Percentiles rank a stretch among this genome's conserved stretches.
Evolutionary conservation across 768 basidiomycete species (phyloP).

Genomic region (Boletus edulis): DNA sequence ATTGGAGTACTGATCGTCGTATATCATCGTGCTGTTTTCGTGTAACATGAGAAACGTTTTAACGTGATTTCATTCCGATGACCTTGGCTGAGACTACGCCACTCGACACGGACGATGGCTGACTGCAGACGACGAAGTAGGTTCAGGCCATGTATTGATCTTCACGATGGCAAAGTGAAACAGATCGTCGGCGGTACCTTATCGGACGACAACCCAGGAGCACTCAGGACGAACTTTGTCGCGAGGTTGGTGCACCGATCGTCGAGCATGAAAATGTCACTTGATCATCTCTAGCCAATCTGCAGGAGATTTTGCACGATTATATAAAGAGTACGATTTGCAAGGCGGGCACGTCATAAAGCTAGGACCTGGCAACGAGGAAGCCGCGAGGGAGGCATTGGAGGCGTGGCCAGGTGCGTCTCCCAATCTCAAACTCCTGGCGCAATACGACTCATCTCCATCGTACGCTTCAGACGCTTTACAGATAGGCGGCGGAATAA

Average conservation of each 20-base stretch:
- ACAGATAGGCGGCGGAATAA: conserved; percentile 95
- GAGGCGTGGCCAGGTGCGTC: conserved; percentile 73
- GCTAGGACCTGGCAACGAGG: conserved; percentile 86
- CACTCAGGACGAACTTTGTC: conserved; percentile 86
- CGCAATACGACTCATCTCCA: background rate
- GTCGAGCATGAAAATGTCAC: background rate
- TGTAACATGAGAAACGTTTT: conserved; percentile 1
- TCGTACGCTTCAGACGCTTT: conserved; percentile 53
- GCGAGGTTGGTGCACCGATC: conserved; percentile 54
- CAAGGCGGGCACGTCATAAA: conserved; percentile 95
- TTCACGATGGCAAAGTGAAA: conserved; percentile 94
- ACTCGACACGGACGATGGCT: conserved; percentile 14
- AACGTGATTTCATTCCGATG: background rate
- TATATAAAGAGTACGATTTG: conserved; percentile 70
- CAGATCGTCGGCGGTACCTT: conserved; percentile 97
- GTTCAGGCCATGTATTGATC: conserved; percentile 95
- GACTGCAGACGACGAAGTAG: conserved; percentile 35
- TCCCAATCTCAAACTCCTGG: conserved; percentile 2
- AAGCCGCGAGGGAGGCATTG: conserved; percentile 83
- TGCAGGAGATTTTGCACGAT: conserved; percentile 71
- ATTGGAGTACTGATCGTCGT: conserved; percentile 57
- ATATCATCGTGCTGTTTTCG: conserved; percentile 8
- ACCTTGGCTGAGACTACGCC: background rate
- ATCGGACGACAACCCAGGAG: conserved; percentile 57
- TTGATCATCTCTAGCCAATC: conserved; percentile 53